Evolutionary conservation across 2,329 filamentous ascomycete species (phyloP), one percentile per base, ranked within the genome.

Genomic region (Cladobotryum protrusum): DNA sequence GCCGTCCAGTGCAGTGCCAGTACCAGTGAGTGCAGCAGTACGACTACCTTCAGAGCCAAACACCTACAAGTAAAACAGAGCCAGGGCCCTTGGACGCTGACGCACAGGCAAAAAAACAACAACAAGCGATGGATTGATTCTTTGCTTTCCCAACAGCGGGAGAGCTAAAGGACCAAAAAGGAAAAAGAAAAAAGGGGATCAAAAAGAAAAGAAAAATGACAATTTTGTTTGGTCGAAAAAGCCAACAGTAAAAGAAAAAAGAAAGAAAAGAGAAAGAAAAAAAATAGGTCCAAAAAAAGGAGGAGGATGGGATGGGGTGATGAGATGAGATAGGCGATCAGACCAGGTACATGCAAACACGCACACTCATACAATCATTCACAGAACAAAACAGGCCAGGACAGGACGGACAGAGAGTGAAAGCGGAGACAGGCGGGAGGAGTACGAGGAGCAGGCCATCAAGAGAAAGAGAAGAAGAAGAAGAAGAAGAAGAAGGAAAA

Each of bases 131-230:
- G 24, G 20, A 24, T 24, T 4, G 24, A 29, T 29, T 29, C 24
- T 29, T 29, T 8, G 24, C 24, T 29, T 29, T 29, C 24, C 24
- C 24, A 29, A 29, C 24, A 29, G 24, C 24, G 24, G 19, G 40
- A 18, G 15, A 14, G 19, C 40, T 14, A 42, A 37, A 39, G 36
- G 24, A 18, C 24, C 12, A 29, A 41, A 36, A 45, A 17, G 36
- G 39, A 42, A 13, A 20, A 47, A 47, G 43, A 33, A 43, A 82
- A 57, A 52, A 50, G 42, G 41, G 45, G 20, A 49, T 46, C 14
- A 17, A 47, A 53, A 39, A 43, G 37, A 43, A 39, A 20, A 36
- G 42, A 50, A 48, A 13, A 37, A 35, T 14, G 33, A 8, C 33
- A 8, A 9, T 14, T 8, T 35, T 8, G 14, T 35, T 14, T 8